phyloP scores from a whole-genome alignment of 257 asterid genomes.

The Solanum lycopersicoides region DNA sequence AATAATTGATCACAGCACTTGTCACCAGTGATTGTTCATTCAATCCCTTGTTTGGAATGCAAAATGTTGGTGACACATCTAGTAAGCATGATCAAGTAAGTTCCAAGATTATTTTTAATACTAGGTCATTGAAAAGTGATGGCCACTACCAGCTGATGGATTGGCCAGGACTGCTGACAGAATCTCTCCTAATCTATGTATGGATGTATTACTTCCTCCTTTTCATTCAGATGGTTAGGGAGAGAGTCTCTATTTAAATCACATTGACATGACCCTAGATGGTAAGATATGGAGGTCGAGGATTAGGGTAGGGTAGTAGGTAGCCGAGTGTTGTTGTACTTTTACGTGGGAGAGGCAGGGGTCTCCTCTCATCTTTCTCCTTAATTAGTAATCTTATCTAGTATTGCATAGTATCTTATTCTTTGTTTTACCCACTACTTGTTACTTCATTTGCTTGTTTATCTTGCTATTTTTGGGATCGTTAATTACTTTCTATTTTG shows the following conservation, averaged over 20 bases:
- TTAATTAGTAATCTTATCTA: not conserved
- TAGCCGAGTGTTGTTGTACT: not conserved
- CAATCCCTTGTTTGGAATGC: not conserved
- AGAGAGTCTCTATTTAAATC: not conserved
- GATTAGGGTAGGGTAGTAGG: not conserved
- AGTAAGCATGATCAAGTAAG: not conserved
- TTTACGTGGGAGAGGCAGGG: not conserved
- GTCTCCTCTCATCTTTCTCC: not conserved
- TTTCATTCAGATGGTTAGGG: not conserved
- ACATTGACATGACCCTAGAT: not conserved
- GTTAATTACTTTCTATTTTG: not conserved
- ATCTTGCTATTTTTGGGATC: not conserved
- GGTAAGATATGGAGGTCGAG: not conserved
- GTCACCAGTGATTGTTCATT: not conserved
- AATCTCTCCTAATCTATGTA: not conserved
- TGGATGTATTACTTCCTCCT: not conserved
- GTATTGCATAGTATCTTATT: not conserved
- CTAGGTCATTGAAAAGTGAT: not conserved
- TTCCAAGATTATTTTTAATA: not conserved
- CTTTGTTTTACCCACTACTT: not conserved
- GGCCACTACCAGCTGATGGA: not conserved
- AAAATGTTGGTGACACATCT: not conserved
- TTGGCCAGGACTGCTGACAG: not conserved
- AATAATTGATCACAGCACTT: not conserved
- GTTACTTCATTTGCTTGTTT: not conserved